These are phyloP conservation scores for Phlebiopsis gigantea DNA, from an alignment of 768 basidiomycete genomes.

Conservation along the genomic window DNA sequence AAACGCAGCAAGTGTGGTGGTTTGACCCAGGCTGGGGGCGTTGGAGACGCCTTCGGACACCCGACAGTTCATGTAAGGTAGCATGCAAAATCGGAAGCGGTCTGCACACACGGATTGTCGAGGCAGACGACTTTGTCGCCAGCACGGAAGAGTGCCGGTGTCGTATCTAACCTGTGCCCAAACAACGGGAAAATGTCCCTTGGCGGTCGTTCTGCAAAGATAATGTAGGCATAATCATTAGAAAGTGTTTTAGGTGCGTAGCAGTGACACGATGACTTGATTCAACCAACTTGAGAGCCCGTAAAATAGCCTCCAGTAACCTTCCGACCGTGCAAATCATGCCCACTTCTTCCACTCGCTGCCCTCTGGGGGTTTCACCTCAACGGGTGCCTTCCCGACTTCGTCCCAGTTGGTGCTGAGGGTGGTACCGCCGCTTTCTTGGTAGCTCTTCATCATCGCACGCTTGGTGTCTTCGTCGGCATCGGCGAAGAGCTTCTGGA, in stretches of 20 bases:
- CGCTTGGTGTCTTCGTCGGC: slow-evolving; percentile 88
- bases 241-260: not conserved
- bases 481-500: slow-evolving; percentile 86
- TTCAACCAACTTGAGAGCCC: not conserved
- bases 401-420: slow-evolving; percentile 96
- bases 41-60: too few species aligned
- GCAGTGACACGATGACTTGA: not conserved
- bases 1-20: not conserved
- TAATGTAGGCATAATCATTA: not conserved
- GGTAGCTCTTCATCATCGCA: slow-evolving; percentile 98
- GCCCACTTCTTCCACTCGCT: slow-evolving; percentile 81
- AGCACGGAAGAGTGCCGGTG: too few species aligned
- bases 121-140: too few species aligned
- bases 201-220: not conserved
- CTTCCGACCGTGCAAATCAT: too few species aligned
- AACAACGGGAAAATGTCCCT: too few species aligned
- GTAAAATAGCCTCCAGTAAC: slow-evolving; percentile 12
- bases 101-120: too few species aligned
- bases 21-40: not conserved
- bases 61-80: too few species aligned
- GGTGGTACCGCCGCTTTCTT: slow-evolving; percentile 92
- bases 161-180: too few species aligned
- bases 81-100: too few species aligned
- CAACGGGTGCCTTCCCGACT: slow-evolving; percentile 63
- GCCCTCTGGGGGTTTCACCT: slow-evolving; percentile 80